Evolutionary conservation across 2,329 filamentous ascomycete genomes (phyloP).

Genomic region (Leptographium wingfieldii): DNA sequence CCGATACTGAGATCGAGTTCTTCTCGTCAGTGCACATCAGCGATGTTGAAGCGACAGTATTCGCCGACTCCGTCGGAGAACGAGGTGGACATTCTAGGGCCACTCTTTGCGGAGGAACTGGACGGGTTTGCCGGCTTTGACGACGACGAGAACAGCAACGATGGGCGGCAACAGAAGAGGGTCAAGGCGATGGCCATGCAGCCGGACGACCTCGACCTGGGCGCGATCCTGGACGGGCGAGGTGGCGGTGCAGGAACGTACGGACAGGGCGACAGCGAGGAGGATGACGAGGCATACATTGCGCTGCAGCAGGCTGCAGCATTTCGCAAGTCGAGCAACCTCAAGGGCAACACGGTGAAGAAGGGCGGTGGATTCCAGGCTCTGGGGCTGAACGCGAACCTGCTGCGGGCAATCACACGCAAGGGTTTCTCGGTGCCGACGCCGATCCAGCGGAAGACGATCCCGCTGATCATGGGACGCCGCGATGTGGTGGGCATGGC

Average conservation of each 20-base stretch:
- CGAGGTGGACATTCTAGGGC: conserved; percentile 79
- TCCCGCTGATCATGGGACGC: conserved; percentile 76
- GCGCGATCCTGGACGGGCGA: conserved; percentile 47
- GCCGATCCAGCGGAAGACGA: conserved; percentile 93
- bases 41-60: conserved; percentile 58
- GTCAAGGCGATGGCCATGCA: conserved; percentile 14
- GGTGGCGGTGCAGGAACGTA: conserved; percentile 25
- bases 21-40: not conserved
- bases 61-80: conserved; percentile 81
- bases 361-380: conserved; percentile 95
- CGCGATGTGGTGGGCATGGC: conserved; percentile 99
- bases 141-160: conserved; percentile 31
- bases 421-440: conserved; percentile 96
- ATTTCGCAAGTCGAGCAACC: conserved; percentile 70
- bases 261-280: conserved; percentile 32
- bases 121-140: conserved; percentile 16
- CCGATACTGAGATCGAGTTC: not conserved
- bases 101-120: conserved; percentile 48
- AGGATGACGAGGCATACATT: conserved; percentile 80
- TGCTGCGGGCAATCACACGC: conserved; percentile 80
- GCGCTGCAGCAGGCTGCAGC: conserved; percentile 74
- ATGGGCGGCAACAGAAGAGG: conserved; percentile 16
- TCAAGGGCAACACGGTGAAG: conserved; percentile 78
- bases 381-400: conserved; percentile 73
- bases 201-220: conserved; percentile 41